Evolutionary conservation across 306 rosid species (phyloP).

Genomic region (Glycyrrhiza uralensis): DNA sequence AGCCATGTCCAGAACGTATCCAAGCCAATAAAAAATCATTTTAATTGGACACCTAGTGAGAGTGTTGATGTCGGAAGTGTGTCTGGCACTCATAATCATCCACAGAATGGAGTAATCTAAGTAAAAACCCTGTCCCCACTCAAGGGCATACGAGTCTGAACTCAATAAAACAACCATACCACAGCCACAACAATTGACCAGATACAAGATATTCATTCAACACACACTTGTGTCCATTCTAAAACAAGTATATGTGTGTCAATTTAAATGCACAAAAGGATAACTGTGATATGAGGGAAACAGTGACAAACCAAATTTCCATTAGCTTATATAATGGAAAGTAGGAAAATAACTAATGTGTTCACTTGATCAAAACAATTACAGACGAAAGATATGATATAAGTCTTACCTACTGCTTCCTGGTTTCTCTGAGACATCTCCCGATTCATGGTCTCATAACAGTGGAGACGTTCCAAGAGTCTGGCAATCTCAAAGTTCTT

Average conservation of each 20-base stretch:
- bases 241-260: background rate
- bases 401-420: constrained; percentile 81
- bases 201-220: background rate
- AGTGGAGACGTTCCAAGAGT: constrained; percentile 72
- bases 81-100: background rate
- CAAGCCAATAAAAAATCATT: background rate
- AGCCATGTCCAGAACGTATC: background rate
- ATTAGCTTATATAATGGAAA: background rate
- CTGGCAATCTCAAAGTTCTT: constrained; percentile 96
- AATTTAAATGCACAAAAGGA: background rate
- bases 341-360: background rate
- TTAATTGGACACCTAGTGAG: background rate
- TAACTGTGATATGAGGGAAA: background rate
- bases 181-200: background rate
- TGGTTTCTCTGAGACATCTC: constrained; percentile 99
- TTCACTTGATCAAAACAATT: background rate
- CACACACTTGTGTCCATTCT: background rate
- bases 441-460: constrained; percentile 89
- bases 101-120: background rate
- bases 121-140: background rate
- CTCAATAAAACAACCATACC: background rate
- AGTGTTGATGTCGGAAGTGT: background rate
- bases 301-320: background rate
- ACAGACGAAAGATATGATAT: constrained; percentile 4
- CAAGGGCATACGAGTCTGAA: background rate